Evolutionary conservation across 176 grass and related monocot species (phyloP).

Genomic region (Otatea glauca): DNA sequence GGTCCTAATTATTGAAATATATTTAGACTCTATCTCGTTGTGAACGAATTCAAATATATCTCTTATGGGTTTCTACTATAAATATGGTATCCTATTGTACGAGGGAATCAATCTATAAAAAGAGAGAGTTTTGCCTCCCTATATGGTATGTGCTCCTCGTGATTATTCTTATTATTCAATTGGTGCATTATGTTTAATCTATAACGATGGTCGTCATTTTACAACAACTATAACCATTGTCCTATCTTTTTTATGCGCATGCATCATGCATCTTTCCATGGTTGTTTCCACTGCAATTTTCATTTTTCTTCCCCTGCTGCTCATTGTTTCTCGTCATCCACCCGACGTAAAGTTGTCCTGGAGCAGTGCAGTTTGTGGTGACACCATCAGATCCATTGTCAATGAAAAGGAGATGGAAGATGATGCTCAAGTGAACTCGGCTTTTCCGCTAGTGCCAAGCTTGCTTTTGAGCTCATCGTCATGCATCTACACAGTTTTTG

Average conservation of each 20-base stretch:
- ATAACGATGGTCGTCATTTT: too few relatives aligned
- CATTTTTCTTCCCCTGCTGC: not conserved
- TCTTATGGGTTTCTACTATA: too few relatives aligned
- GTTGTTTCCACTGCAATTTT: not conserved
- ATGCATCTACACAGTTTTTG: not conserved
- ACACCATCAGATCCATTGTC: constrained; percentile 35
- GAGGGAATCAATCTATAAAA: too few relatives aligned
- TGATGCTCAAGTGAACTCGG: constrained; percentile 15
- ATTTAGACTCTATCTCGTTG: too few relatives aligned
- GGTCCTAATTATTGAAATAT: too few relatives aligned
- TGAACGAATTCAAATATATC: too few relatives aligned
- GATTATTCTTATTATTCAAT: too few relatives aligned
- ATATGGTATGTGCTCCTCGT: too few relatives aligned
- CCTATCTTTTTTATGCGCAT: not conserved
- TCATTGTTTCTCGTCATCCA: not conserved
- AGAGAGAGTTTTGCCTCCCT: too few relatives aligned
- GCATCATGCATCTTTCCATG: constrained; percentile 18
- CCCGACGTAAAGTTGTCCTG: not conserved
- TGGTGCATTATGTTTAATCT: too few relatives aligned
- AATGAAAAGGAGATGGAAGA: constrained; percentile 6
- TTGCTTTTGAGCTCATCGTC: not conserved
- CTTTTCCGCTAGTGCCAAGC: constrained; percentile 1
- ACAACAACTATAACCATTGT: too few relatives aligned
- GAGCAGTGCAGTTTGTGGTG: constrained; percentile 41
- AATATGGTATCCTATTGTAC: too few relatives aligned